Conservation (phyloP, 1,139 yeast genomes). For the Hanseniaspora uvarum region DNA sequence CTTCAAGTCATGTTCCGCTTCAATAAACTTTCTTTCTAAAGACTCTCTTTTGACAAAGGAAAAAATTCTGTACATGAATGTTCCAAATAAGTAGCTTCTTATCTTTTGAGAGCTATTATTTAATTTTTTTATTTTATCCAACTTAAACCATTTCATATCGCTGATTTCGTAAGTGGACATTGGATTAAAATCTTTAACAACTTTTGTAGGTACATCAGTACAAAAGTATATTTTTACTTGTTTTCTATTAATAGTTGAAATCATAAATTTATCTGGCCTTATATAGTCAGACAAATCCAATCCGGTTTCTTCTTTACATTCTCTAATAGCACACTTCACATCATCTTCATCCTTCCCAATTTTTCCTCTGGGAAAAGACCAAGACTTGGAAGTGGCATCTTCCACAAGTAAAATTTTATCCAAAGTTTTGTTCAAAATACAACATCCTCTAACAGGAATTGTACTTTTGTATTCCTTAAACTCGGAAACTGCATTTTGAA, state of each 20-base stretch:
- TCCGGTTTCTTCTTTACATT: constrained; percentile 92
- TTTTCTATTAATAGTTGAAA: constrained; percentile 72
- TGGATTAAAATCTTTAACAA: constrained; percentile 52
- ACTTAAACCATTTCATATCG: constrained; percentile 54
- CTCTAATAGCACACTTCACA: constrained; percentile 86
- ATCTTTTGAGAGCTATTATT: constrained; percentile 35
- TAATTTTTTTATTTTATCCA: constrained; percentile 34
- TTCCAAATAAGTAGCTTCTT: constrained; percentile 47
- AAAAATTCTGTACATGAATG: constrained; percentile 50
- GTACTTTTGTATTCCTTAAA: constrained; percentile 80
- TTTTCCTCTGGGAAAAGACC: constrained; percentile 98
- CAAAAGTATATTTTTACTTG: constrained; percentile 76
- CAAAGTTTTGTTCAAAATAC: constrained; percentile 63
- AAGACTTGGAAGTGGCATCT: constrained; percentile 72
- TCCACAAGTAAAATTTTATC: constrained; percentile 69
- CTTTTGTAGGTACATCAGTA: constrained; percentile 65
- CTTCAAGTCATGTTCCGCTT: constrained; percentile 14
- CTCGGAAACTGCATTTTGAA: constrained; percentile 58
- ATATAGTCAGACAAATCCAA: constrained; percentile 64
- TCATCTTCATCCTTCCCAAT: constrained; percentile 89
- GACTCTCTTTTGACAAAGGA: constrained; percentile 23
- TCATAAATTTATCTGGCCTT: constrained; percentile 62
- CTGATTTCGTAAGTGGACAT: constrained; percentile 79
- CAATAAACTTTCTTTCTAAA: constrained; percentile 13
- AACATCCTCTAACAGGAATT: constrained; percentile 95